Percentiles rank a stretch among this genome's conserved stretches.
Evolutionary conservation across 164 flowering plant species (phyloP).

Genomic region (Umbellularia californica): DNA sequence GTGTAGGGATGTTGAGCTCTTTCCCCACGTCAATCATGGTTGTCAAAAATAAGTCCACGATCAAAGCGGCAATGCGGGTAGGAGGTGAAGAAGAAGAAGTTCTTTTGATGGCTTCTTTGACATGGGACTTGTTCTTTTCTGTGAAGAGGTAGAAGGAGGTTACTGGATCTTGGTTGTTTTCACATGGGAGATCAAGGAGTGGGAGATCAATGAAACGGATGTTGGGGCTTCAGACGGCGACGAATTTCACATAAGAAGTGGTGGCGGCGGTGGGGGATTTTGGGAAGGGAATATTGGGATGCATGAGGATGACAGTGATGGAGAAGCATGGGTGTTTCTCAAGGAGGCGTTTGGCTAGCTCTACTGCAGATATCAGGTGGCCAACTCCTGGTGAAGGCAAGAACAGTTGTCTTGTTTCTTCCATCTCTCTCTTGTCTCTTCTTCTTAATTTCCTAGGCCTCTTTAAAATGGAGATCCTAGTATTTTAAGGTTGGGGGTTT

Average conservation of each 20-base stretch:
- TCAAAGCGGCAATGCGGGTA: conserved; percentile 7
- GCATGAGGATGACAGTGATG: conserved; percentile 8
- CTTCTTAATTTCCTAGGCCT: neutral
- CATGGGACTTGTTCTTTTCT: neutral
- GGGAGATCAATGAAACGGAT: conserved; percentile 15
- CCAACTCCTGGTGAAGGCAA: conserved; percentile 3
- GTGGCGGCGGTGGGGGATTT: neutral
- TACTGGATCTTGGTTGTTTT: neutral
- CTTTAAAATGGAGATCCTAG: no score
- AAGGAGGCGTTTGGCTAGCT: conserved; percentile 9
- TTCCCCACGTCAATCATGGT: conserved; percentile 32
- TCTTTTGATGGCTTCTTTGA: neutral
- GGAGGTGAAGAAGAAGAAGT: neutral
- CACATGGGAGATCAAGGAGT: neutral
- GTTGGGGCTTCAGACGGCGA: neutral
- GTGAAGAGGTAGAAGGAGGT: conserved; percentile 3
- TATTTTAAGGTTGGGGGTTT: neutral
- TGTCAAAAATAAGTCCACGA: conserved; percentile 23
- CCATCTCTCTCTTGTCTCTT: neutral
- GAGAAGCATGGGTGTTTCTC: conserved; percentile 2
- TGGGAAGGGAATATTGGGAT: neutral
- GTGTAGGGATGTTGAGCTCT: conserved; percentile 31
- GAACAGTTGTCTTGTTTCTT: neutral
- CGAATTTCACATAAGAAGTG: neutral
- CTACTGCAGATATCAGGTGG: conserved; percentile 4